A percentile compares a stretch with the other conserved stretches of the same genome.
Evolutionary conservation across 805 yeast species (phyloP).

Genomic region (Candida vartiovaarae): DNA sequence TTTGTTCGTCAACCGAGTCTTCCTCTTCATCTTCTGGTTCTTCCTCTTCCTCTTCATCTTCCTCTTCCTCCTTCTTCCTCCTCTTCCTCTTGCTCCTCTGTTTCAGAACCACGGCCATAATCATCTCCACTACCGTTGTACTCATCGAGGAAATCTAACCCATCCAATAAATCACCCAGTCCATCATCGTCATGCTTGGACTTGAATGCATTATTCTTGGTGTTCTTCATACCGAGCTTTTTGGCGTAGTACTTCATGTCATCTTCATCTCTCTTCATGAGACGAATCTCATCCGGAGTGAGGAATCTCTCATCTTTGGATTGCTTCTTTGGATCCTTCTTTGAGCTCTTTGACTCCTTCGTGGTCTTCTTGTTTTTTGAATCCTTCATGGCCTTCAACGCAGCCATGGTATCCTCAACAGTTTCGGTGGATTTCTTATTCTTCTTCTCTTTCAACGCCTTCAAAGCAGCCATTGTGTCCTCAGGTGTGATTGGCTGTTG

Average conservation of each 20-base stretch:
- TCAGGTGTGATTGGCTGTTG: slow-evolving; percentile 29
- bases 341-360: slow-evolving; percentile 6
- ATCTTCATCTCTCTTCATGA: slow-evolving; percentile 56
- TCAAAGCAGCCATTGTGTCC: slow-evolving; percentile 39
- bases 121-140: slow-evolving; percentile 26
- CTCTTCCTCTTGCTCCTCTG: slow-evolving; percentile 20
- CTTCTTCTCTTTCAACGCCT: slow-evolving; percentile 30
- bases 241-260: slow-evolving; percentile 81
- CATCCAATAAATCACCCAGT: slow-evolving; percentile 78
- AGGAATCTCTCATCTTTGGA: slow-evolving; percentile 14
- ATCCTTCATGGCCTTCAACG: slow-evolving; percentile 27
- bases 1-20: slow-evolving; percentile 21
- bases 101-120: slow-evolving; percentile 20
- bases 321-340: slow-evolving; percentile 9
- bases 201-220: slow-evolving; percentile 37
- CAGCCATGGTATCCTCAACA: slow-evolving; percentile 38
- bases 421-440: slow-evolving; percentile 17
- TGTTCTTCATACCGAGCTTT: slow-evolving; percentile 63
- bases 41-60: slow-evolving; percentile 14
- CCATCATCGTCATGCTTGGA: slow-evolving; percentile 63
- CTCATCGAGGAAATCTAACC: slow-evolving; percentile 37
- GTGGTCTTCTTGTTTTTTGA: slow-evolving; percentile 17
- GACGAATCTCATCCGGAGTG: slow-evolving; percentile 41
- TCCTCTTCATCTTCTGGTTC: slow-evolving; percentile 21
- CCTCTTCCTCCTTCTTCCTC: slow-evolving; percentile 16